Conservation (phyloP, 805 yeast species). For the Metschnikowia colocasiae region DNA sequence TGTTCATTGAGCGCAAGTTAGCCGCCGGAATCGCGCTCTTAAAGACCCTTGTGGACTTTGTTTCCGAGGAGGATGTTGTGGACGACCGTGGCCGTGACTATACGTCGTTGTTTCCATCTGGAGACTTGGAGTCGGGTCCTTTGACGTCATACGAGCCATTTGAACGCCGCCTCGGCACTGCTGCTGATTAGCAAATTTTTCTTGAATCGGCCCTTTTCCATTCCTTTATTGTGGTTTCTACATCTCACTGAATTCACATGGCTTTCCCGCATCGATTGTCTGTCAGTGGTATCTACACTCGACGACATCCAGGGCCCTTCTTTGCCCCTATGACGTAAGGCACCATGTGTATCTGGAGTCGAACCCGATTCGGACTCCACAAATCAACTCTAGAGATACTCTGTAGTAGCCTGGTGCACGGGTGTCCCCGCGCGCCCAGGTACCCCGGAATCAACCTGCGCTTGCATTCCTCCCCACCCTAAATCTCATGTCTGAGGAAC, state of each 20-base stretch:
- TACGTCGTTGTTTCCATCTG: conserved; percentile 23
- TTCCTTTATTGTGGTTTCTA: too few species aligned
- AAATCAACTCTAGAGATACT: too few species aligned
- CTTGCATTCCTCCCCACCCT: not conserved
- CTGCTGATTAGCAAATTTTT: not conserved
- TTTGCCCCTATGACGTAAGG: too few species aligned
- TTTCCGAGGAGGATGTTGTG: conserved; percentile 58
- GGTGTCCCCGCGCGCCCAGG: conserved; percentile 3
- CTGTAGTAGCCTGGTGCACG: not conserved
- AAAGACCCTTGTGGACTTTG: conserved; percentile 52
- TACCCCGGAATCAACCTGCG: conserved; percentile 1
- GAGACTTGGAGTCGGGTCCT: conserved; percentile 22
- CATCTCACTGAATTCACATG: too few species aligned
- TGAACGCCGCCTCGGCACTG: conserved; percentile 16
- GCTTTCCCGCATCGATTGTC: too few species aligned
- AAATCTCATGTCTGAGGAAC: not conserved
- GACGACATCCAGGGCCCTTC: too few species aligned
- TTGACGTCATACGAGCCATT: conserved; percentile 12
- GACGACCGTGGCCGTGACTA: conserved; percentile 38
- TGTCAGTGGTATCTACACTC: too few species aligned
- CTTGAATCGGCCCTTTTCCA: too few species aligned
- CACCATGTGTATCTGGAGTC: too few species aligned
- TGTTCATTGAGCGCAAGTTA: conserved; percentile 59
- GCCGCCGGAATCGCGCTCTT: conserved; percentile 48
- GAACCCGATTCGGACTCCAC: too few species aligned